Evolutionary conservation across 164 flowering plant genomes (phyloP).

Genomic region (Stephania yunnanensis): DNA sequence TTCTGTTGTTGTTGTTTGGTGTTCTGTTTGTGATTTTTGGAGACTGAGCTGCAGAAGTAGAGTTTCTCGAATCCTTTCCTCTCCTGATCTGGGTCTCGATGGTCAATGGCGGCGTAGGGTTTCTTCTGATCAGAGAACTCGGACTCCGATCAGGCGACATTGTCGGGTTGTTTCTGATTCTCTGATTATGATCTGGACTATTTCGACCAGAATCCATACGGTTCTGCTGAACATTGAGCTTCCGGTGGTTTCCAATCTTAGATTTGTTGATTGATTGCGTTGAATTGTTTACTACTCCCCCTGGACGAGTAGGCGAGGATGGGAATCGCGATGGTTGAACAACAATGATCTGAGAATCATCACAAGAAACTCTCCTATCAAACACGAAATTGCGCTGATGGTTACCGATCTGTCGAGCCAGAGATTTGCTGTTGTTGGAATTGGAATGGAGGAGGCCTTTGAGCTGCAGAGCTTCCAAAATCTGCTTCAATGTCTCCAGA

Average conservation of each 20-base stretch:
- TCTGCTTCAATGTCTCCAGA: conserved; percentile 82
- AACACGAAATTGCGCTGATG: conserved; percentile 37
- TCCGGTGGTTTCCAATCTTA: conserved; percentile 26
- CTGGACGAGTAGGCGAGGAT: conserved; percentile 12
- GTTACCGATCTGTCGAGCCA: conserved; percentile 7
- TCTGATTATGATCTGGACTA: conserved; percentile 14
- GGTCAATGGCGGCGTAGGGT: conserved; percentile 18
- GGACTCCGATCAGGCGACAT: conserved; percentile 37
- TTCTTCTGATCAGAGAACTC: conserved; percentile 31
- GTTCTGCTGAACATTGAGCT: conserved; percentile 20
- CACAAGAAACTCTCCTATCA: conserved; percentile 27
- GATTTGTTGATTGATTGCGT: conserved; percentile 27
- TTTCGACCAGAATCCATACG: conserved; percentile 7
- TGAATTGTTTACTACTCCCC: conserved; percentile 26
- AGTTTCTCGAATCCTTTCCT: conserved; percentile 31
- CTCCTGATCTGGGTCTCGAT: conserved; percentile 39
- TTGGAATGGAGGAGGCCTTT: conserved; percentile 76
- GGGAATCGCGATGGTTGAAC: conserved; percentile 47
- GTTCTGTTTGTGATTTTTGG: conserved; percentile 45
- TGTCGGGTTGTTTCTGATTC: conserved; percentile 13
- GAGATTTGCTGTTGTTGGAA: conserved; percentile 15
- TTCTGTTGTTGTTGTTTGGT: conserved; percentile 31
- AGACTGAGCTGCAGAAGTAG: conserved; percentile 36
- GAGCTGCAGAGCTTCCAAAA: conserved; percentile 85
- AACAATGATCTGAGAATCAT: conserved; percentile 57